Conservation (phyloP, 2,329 filamentous ascomycete species). For the Meredithiella fracta region DNA sequence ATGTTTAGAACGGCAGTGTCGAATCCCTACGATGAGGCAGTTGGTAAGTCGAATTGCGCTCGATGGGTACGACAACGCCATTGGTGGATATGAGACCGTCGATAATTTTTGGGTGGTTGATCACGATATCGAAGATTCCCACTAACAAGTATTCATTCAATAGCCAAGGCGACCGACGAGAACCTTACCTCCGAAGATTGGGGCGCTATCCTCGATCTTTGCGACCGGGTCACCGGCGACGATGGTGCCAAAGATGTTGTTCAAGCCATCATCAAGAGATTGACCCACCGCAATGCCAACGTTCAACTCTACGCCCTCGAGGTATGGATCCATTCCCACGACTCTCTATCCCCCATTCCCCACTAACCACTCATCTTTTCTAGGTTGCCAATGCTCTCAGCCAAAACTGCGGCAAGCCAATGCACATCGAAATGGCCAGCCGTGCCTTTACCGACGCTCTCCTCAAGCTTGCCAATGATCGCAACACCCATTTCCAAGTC, state of each 20-base stretch:
- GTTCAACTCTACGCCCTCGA: slow-evolving; percentile 91
- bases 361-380: slow-evolving; percentile 4
- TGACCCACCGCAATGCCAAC: slow-evolving; percentile 88
- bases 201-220: slow-evolving; percentile 47
- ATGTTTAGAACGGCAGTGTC: slow-evolving; percentile 44
- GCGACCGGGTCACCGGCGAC: slow-evolving; percentile 41
- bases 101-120: not conserved
- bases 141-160: not conserved
- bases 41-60: slow-evolving; percentile 34
- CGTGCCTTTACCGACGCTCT: slow-evolving; percentile 90
- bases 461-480: slow-evolving; percentile 75
- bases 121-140: slow-evolving; percentile 8
- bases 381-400: slow-evolving; percentile 78
- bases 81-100: too few relatives aligned
- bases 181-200: slow-evolving; percentile 76
- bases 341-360: not conserved
- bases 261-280: slow-evolving; percentile 75
- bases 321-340: slow-evolving; percentile 25
- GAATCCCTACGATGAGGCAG: slow-evolving; percentile 41
- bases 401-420: slow-evolving; percentile 73
- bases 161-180: slow-evolving; percentile 78
- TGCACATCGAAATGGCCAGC: slow-evolving; percentile 80
- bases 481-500: slow-evolving; percentile 91
- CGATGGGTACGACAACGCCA: too few relatives aligned
- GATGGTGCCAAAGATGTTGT: slow-evolving; percentile 63